Conservation (phyloP, 2,329 filamentous ascomycete species). For the Tolypocladium capitatum region DNA sequence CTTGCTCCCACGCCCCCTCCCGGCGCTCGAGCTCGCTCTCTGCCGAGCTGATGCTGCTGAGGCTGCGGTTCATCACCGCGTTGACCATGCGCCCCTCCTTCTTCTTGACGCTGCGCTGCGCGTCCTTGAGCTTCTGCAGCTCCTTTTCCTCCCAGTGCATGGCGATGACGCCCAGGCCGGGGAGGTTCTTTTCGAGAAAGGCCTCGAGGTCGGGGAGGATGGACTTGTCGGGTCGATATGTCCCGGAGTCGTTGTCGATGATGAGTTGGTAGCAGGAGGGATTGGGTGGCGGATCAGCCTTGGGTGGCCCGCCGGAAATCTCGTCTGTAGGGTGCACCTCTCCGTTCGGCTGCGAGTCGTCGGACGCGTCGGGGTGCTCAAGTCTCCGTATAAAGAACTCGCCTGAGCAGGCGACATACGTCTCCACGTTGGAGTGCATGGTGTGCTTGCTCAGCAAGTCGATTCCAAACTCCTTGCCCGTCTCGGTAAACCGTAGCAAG, state of each 20-base stretch:
- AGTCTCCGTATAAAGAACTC: slow-evolving; percentile 81
- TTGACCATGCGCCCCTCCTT: slow-evolving; percentile 35
- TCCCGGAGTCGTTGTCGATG: slow-evolving; percentile 92
- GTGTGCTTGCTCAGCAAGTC: slow-evolving; percentile 90
- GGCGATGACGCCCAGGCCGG: slow-evolving; percentile 59
- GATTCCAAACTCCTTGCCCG: slow-evolving; percentile 88
- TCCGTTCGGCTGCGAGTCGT: slow-evolving; percentile 28
- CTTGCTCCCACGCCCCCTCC: slow-evolving; percentile 24
- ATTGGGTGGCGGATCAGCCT: slow-evolving; percentile 27
- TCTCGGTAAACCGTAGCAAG: slow-evolving; percentile 83
- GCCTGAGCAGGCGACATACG: slow-evolving; percentile 82
- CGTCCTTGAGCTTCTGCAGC: slow-evolving; percentile 61
- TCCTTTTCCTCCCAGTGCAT: slow-evolving; percentile 69
- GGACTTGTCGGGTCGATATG: slow-evolving; percentile 74
- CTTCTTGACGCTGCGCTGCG: slow-evolving; percentile 65
- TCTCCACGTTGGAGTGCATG: slow-evolving; percentile 87
- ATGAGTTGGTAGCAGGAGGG: slow-evolving; percentile 64
- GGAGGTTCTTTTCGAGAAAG: slow-evolving; percentile 62
- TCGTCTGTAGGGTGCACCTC: slow-evolving; percentile 39
- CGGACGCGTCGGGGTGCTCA: slow-evolving; percentile 30
- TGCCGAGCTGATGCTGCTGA: slow-evolving; percentile 37
- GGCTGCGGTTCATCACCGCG: slow-evolving; percentile 44
- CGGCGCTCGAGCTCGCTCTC: slow-evolving; percentile 37
- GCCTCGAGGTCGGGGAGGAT: slow-evolving; percentile 57
- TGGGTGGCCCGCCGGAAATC: slow-evolving; percentile 32